Base-by-base conservation (phyloP, 345 rosid genomes). In the Pelargonium nanum region DNA sequence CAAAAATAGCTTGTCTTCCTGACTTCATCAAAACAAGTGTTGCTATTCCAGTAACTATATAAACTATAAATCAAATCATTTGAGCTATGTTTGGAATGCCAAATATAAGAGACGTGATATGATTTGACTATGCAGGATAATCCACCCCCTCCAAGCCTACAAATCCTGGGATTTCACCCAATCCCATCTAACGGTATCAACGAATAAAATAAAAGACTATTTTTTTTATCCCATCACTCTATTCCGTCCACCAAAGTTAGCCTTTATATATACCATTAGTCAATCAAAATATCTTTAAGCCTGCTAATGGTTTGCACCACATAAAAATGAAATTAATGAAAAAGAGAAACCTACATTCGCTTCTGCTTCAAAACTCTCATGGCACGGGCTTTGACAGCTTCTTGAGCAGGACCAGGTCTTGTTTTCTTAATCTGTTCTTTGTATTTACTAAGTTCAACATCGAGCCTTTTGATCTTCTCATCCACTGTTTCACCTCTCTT, bases 351-450 rank as follows among this genome's bases (percentile, higher is more conserved):
- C 62, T 48, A 93, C 99, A 90, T 93, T 69, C 88, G 82, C 77
- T 93, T 93, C 67, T 90, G 97, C 76, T 93, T 93, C 40, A 93
- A 85, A 79, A 90, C 84, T 66, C 97, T 73, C 96, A 79, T 86
- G 53, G 99, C 99, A 17, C 97, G 81, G 67, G 99, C 78, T 82
- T 92, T 92, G 54, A 92, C 25, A 55, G 95, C 99, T 67, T 90
- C 96, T 56, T 88, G 99, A 74, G 97, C 87, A 59, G 97, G 95
- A 73, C 97, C 97, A 22, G 99, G 99, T 26, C 97, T 76, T 3
- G 96, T 88, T 60, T 76, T 90, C 72, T 88, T 88, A 48, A 94
- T 83, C 76, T 93, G 99, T 32, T 86, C 97, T 61, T 78, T 90
- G 74, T 90, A 93, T 72, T 82, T 80, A 55, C 74, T 65, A 20